Base-by-base conservation (phyloP, 2,329 filamentous ascomycete species). In the Cercospora canescens region DNA sequence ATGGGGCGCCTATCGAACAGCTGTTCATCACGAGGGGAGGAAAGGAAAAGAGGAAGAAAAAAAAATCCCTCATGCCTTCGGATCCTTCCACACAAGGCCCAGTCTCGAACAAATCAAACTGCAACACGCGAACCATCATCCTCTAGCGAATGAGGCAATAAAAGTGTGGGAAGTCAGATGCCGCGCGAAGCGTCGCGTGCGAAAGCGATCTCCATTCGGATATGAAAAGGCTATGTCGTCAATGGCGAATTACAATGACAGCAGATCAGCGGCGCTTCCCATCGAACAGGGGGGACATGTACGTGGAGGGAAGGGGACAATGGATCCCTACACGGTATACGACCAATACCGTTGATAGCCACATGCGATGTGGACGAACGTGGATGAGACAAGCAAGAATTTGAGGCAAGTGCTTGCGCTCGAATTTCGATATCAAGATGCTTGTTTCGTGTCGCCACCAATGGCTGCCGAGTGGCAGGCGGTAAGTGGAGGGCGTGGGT, bases 401-500 rank as follows among this genome's bases (percentile, higher is more conserved):
- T 21, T 24, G 16, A 56, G 32, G 18, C 52, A 56, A 35, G 28
- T 32, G 28, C 52, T 35, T 21, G 26, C 52, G 28, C 52, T 55
- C 26, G 52, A n/a, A 30, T 32, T 32, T 55, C 52, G 52, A 55
- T 55, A 55, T 55, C 52, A 34, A 34, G 52, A 55, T 55, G 52
- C 52, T 55, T 55, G 52, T 55, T 34, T 50, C 45, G 45, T 26
- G 45, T 50, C 45, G 45, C 45, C 45, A 50, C 45, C 45, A 12
- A 50, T 50, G 18, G 45, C 21, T 50, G 45, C 45, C 45, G 21
- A 52, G 24, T 52, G 12, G 24, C 7, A 30, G 26, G 45, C 58
- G 58, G 58, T 26, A 60, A 60, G 58, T 60, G 58, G 58, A 52
- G 45, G 45, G 24, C 28, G 26, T 52, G 28, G 45, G 45, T n/a